Percentiles rank a stretch among this genome's conserved stretches.
These are phyloP conservation scores for Persicaria maculosa DNA, from an alignment of 148 eudicot genomes.

Conservation along the genomic window DNA sequence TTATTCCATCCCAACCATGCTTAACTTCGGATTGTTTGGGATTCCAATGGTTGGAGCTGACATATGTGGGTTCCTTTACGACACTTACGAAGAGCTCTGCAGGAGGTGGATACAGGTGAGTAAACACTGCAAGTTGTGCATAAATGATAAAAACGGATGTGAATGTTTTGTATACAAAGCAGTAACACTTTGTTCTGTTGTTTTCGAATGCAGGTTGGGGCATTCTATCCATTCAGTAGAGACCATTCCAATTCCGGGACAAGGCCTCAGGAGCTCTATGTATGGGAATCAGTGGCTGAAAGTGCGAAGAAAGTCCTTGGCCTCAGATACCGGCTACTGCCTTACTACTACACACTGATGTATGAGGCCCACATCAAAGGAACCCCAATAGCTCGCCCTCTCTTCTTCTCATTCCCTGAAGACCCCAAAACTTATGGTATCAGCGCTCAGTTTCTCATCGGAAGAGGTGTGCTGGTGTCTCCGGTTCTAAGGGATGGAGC, in stretches of 20 bases:
- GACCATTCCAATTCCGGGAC: slow-evolving; percentile 29
- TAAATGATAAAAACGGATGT: too few species aligned
- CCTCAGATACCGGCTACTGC: slow-evolving; percentile 44
- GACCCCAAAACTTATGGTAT: slow-evolving; percentile 30
- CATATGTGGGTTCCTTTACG: slow-evolving; percentile 37
- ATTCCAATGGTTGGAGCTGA: slow-evolving; percentile 59
- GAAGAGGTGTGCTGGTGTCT: slow-evolving; percentile 48
- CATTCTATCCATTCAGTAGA: slow-evolving; percentile 54
- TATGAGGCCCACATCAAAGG: slow-evolving; percentile 45
- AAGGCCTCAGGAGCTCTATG: slow-evolving; percentile 37
- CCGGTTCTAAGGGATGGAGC: slow-evolving; percentile 34
- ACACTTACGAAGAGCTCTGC: slow-evolving; percentile 51
- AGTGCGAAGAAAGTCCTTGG: slow-evolving; percentile 41
- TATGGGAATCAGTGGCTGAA: slow-evolving; percentile 46
- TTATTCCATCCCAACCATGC: slow-evolving; percentile 34
- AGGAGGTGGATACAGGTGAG: slow-evolving; percentile 32
- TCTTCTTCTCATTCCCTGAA: slow-evolving; percentile 46
- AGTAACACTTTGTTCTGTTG: not conserved
- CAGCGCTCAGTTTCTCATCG: slow-evolving; percentile 43
- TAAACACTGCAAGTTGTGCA: too few species aligned
- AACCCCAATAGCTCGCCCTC: slow-evolving; percentile 49
- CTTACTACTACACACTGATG: slow-evolving; percentile 44
- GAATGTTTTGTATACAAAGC: too few species aligned
- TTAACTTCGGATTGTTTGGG: slow-evolving; percentile 44
- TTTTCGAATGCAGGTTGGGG: slow-evolving; percentile 32